phyloP scores from a whole-genome alignment of 208 protist genomes.

The Crithidia bombi region DNA sequence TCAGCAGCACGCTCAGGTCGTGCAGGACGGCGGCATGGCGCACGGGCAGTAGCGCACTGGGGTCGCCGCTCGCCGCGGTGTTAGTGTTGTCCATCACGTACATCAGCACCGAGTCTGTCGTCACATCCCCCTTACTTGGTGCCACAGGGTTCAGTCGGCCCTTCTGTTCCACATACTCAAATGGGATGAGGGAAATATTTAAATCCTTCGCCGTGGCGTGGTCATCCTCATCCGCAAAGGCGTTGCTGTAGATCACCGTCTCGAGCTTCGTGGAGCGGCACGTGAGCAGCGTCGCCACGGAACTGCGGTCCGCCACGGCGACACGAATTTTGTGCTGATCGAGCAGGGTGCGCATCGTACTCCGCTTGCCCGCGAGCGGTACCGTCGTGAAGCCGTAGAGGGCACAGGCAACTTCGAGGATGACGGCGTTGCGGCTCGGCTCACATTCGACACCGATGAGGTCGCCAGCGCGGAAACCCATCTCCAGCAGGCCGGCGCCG shows the following conservation, averaged over 20 bases:
- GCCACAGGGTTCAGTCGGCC: constrained; percentile 44
- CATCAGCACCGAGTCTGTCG: constrained; percentile 54
- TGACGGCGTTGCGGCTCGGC: constrained; percentile 49
- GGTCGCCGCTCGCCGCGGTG: constrained; percentile 32
- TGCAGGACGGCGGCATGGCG: constrained; percentile 73
- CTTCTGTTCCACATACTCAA: constrained; percentile 63
- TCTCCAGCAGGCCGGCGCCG: constrained; percentile 60
- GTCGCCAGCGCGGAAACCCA: constrained; percentile 70
- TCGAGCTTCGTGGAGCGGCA: constrained; percentile 82
- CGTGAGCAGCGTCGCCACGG: constrained; percentile 67
- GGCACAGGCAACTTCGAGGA: constrained; percentile 78
- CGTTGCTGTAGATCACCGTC: constrained; percentile 71
- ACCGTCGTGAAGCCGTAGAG: constrained; percentile 76
- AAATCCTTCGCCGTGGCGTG: constrained; percentile 70
- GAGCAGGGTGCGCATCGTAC: constrained; percentile 62
- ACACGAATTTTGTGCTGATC: constrained; percentile 77
- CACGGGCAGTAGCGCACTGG: constrained; percentile 46
- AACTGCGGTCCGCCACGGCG: constrained; percentile 65
- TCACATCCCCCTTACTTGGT: constrained; percentile 30
- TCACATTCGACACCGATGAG: constrained; percentile 81
- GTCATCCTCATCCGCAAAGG: constrained; percentile 62
- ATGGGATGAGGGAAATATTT: constrained; percentile 77
- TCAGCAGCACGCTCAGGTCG: constrained; percentile 63
- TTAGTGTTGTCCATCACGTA: constrained; percentile 69
- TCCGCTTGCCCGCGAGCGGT: constrained; percentile 64